phyloP scores from a whole-genome alignment of 129 eudicot genomes.

The Smallanthus sonchifolius region DNA sequence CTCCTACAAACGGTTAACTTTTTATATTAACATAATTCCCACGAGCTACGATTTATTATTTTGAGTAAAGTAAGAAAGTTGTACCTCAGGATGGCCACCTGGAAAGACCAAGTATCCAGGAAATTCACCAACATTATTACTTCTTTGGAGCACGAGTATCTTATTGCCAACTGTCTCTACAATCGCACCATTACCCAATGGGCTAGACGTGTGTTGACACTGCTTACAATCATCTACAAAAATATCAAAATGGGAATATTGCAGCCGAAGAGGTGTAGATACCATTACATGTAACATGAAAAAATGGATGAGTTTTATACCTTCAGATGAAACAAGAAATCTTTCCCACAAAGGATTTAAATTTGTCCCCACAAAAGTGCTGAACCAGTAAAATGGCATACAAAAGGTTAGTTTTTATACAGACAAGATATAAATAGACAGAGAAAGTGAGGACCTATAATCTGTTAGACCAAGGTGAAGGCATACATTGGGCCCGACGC shows the following conservation, averaged over 20 bases:
- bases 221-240: slow-evolving; percentile 60
- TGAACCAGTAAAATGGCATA: slow-evolving; percentile 31
- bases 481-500: slow-evolving; percentile 33
- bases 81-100: slow-evolving; percentile 99
- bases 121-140: slow-evolving; percentile 93
- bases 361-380: slow-evolving; percentile 97
- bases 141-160: slow-evolving; percentile 86
- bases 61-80: background rate
- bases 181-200: slow-evolving; percentile 91
- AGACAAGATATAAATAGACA: background rate
- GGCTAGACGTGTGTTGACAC: slow-evolving; percentile 90
- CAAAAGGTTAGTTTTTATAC: background rate
- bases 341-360: slow-evolving; percentile 85
- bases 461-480: slow-evolving; percentile 96
- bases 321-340: slow-evolving; percentile 79
- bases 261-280: slow-evolving; percentile 2
- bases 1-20: background rate
- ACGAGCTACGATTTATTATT: background rate
- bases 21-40: background rate
- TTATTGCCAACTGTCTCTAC: slow-evolving; percentile 73
- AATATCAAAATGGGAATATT: background rate
- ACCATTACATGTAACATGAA: background rate
- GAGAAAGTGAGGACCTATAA: slow-evolving; percentile 60
- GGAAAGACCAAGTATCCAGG: slow-evolving; percentile 96
- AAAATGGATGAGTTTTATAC: slow-evolving; percentile 32